Conservation (phyloP, 2,329 filamentous ascomycete species). For the Nannizziopsis arthrosporioides region DNA sequence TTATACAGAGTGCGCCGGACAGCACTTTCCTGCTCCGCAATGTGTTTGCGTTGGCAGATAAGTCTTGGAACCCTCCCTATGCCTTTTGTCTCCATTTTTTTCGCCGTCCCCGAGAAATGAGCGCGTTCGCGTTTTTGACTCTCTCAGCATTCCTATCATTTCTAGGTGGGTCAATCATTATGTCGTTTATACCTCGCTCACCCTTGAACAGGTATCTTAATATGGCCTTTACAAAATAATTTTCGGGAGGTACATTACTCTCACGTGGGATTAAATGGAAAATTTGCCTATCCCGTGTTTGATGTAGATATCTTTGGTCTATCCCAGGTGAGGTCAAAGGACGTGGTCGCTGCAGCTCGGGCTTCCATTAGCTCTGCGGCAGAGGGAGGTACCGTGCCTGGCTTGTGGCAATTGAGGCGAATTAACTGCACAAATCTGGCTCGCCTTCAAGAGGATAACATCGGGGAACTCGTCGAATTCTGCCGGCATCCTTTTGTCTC, state of each 20-base stretch:
- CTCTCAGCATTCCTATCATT: no score
- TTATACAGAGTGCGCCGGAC: constrained; percentile 2
- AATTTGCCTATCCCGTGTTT: no score
- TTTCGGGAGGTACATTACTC: not conserved
- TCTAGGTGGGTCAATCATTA: not conserved
- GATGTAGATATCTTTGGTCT: not conserved
- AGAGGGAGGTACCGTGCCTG: constrained; percentile 7
- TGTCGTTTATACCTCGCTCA: no score
- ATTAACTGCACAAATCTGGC: constrained; percentile 3
- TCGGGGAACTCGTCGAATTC: not conserved
- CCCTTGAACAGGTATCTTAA: constrained; percentile 1
- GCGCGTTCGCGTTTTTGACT: no score
- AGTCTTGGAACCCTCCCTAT: not conserved
- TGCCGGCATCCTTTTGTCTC: constrained; percentile 7
- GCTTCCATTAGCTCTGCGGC: not conserved
- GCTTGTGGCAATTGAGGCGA: constrained; percentile 1
- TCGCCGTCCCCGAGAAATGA: no score
- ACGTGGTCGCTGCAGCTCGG: not conserved
- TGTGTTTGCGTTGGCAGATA: constrained; percentile 6
- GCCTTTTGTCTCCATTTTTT: no score
- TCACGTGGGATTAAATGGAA: not conserved
- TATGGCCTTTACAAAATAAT: constrained; percentile 8
- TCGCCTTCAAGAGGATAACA: no score
- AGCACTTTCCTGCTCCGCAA: constrained; percentile 2
- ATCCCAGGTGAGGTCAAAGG: constrained; percentile 1